Evolutionary conservation across 2,329 filamentous ascomycete genomes (phyloP).

Genomic region (Xylariomycetidae sp.): DNA sequence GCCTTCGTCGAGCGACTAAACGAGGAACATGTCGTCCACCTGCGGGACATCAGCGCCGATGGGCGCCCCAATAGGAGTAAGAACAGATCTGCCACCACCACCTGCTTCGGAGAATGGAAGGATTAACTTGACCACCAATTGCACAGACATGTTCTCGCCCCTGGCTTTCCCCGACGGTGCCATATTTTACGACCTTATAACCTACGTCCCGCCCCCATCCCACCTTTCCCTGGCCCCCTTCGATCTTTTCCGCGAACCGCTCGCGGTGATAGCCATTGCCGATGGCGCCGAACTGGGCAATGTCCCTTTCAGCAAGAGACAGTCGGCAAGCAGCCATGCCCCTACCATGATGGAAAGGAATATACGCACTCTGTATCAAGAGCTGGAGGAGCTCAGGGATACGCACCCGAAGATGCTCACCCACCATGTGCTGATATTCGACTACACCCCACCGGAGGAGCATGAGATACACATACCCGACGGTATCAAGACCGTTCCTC

Average conservation of each 20-base stretch:
- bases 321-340: slow-evolving; percentile 44
- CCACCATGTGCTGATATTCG: slow-evolving; percentile 75
- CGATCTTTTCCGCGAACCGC: slow-evolving; percentile 80
- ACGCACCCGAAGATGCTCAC: slow-evolving; percentile 70
- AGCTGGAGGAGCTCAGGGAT: slow-evolving; percentile 65
- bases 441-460: slow-evolving; percentile 50
- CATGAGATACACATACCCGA: slow-evolving; percentile 53
- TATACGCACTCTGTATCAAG: slow-evolving; percentile 54
- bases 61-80: slow-evolving; percentile 78
- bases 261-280: slow-evolving; percentile 77
- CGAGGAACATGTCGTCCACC: slow-evolving; percentile 71
- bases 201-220: slow-evolving; percentile 70
- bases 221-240: slow-evolving; percentile 80
- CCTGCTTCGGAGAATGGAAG: no score
- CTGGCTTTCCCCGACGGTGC: slow-evolving; percentile 79
- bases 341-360: slow-evolving; percentile 50
- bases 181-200: slow-evolving; percentile 83
- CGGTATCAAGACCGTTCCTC: slow-evolving; percentile 66
- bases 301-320: slow-evolving; percentile 46
- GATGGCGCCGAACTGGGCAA: slow-evolving; percentile 67
- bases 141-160: slow-evolving; percentile 90
- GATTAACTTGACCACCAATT: no score
- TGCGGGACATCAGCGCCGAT: slow-evolving; percentile 84
- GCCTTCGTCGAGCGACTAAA: slow-evolving; percentile 73
- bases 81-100: slow-evolving; percentile 1